These are phyloP conservation scores for Tolypocladium inflatum DNA, from an alignment of 2,329 filamentous ascomycete genomes.

Conservation along the genomic window DNA sequence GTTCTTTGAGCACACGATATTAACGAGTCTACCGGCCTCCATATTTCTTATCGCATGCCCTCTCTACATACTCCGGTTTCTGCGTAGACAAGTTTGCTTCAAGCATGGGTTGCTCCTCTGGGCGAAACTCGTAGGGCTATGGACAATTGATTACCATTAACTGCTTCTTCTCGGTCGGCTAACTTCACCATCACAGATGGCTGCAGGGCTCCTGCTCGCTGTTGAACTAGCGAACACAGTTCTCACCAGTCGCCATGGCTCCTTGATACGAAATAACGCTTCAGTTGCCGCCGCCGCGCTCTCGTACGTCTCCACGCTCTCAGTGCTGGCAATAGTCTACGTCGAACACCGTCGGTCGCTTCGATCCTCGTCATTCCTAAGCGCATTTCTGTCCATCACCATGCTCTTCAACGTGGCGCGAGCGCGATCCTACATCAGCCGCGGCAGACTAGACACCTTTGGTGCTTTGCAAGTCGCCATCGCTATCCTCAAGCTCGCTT, in stretches of 20 bases:
- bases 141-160: background rate
- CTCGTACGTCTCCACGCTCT: conserved; percentile 14
- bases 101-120: conserved; percentile 5
- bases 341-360: conserved; percentile 22
- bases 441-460: conserved; percentile 8
- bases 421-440: conserved; percentile 16
- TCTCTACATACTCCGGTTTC: conserved; percentile 2
- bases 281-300: conserved; percentile 16
- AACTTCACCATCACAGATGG: conserved; percentile 6
- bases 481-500: conserved; percentile 18
- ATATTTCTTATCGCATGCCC: conserved; percentile 4
- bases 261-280: conserved; percentile 7
- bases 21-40: conserved; percentile 6
- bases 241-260: background rate
- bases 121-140: conserved; percentile 10
- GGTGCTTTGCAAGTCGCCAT: conserved; percentile 19
- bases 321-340: conserved; percentile 16
- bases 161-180: background rate
- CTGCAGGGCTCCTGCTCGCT: conserved; percentile 12
- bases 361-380: conserved; percentile 30
- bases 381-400: conserved; percentile 27
- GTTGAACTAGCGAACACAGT: conserved; percentile 18
- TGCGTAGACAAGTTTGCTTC: conserved; percentile 2
- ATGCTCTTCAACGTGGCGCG: conserved; percentile 29
- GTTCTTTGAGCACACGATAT: conserved; percentile 9